phyloP scores from a whole-genome alignment of 495 filamentous ascomycete species.

The Neurospora sp. region DNA sequence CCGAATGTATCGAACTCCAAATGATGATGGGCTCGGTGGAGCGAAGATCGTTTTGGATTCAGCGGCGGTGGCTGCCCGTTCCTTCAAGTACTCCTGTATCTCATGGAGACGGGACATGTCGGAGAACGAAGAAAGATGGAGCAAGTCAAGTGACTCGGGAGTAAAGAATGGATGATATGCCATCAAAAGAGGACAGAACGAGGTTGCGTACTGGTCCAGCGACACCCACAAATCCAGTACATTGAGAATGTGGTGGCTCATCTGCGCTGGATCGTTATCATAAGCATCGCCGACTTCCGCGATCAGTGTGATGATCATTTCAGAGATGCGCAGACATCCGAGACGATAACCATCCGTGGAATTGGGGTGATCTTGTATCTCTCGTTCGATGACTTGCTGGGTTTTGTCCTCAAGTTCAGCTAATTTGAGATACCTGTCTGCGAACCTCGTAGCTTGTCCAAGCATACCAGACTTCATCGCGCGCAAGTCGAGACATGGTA shows the following conservation, averaged over 20 bases:
- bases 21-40: conserved; percentile 1
- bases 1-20: background rate
- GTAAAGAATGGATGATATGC: conserved; percentile 30
- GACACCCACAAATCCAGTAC: conserved; percentile 35
- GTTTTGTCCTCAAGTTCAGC: background rate
- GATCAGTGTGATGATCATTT: conserved; percentile 29
- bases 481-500: conserved; percentile 2
- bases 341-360: background rate
- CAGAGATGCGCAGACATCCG: conserved; percentile 15
- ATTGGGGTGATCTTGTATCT: background rate
- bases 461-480: background rate
- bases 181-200: conserved; percentile 23
- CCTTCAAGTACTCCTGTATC: background rate
- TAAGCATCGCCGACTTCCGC: conserved; percentile 27
- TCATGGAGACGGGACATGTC: conserved; percentile 38
- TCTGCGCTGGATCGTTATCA: conserved; percentile 33
- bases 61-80: background rate
- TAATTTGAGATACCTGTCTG: background rate
- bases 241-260: conserved; percentile 33
- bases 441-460: background rate
- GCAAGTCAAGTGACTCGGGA: conserved; percentile 37
- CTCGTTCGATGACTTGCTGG: background rate
- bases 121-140: conserved; percentile 32
- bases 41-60: conserved; percentile 38
- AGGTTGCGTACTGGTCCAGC: conserved; percentile 27